Base-by-base conservation (phyloP, 495 filamentous ascomycete species). In the Penicillium salamii region DNA sequence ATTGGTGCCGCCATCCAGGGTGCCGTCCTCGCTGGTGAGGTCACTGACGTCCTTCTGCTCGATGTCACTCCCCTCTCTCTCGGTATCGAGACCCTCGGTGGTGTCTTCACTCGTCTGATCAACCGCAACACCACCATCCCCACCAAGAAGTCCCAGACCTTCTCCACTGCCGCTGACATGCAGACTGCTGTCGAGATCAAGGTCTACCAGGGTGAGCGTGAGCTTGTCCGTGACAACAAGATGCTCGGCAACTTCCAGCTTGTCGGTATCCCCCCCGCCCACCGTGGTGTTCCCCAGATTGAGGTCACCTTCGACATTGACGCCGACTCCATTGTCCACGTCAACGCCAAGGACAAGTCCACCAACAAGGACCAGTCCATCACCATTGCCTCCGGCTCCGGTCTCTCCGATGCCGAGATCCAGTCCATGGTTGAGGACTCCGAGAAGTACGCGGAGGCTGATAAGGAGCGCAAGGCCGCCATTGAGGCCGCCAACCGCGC, bases 271-370 rank as follows among this genome's bases (percentile, higher is more conserved):
- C 93, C 93, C 28, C 93, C 93, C 46, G 93, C 93, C 44, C 91
- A 95, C 80, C 91, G 93, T 72, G 93, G 93, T 78, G 90, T 97
- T 42, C 93, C 93, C 53, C 93, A 98, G 72, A 80, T 98, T 49
- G 93, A 98, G 82, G 93, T 98, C 57, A 96, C 93, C 61, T 98
- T 98, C 77, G 93, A 98, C 77, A 98, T 98, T 65, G 93, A 98
- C 59, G 95, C 93, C 59, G 93, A 98, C 72, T 96, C 91, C 32
- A 97, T 98, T 55, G 92, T 98, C 57, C 95, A 97, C 79, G 93
- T 98, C 50, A 88, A 93, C 68, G 93, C 93, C 73, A 96, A 95
- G 81, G 93, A 98, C 80, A 97, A 98, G 84, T 90, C 90, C 55
- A 97, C 93, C 71, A 89, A 89, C 84, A 97, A 97, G 84, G 93